Evolutionary conservation across 2,329 filamentous ascomycete species (phyloP).

Genomic region (Fusarium brevicatenulatum): DNA sequence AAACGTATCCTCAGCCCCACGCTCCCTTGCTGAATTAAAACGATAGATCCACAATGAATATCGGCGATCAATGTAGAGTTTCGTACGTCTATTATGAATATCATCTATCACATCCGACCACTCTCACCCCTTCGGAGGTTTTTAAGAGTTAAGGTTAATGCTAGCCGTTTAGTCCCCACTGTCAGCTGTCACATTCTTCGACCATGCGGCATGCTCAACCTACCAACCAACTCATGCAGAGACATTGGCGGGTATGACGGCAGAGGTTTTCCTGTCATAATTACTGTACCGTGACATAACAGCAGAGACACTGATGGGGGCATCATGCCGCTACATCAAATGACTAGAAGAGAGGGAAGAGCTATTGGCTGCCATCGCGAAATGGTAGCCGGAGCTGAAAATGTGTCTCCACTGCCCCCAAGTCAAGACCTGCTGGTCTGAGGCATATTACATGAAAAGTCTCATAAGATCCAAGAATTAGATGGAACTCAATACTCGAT

Average conservation of each 20-base stretch:
- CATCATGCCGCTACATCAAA: not conserved
- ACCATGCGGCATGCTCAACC: not conserved
- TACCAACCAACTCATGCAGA: not conserved
- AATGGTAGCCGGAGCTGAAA: not conserved
- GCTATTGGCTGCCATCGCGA: no score
- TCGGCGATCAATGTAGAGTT: not conserved
- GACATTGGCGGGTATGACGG: not conserved
- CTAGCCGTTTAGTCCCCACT: not conserved
- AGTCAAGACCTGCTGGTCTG: not conserved
- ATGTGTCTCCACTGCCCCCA: not conserved
- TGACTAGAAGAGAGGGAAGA: no score
- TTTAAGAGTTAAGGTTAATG: not conserved
- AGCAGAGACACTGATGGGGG: fast-evolving
- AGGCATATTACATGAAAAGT: not conserved
- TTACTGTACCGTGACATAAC: no score
- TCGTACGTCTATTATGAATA: not conserved
- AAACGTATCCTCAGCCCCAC: not conserved
- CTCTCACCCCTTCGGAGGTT: not conserved
- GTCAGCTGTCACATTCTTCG: not conserved
- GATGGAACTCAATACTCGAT: fast-evolving
- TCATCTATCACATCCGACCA: not conserved
- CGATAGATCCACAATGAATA: not conserved
- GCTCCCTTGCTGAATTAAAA: not conserved
- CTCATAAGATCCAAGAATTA: no score
- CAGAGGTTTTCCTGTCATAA: not conserved